phyloP scores from a whole-genome alignment of 176 grass and related monocot species.

The Echinochloa phyllopogon region DNA sequence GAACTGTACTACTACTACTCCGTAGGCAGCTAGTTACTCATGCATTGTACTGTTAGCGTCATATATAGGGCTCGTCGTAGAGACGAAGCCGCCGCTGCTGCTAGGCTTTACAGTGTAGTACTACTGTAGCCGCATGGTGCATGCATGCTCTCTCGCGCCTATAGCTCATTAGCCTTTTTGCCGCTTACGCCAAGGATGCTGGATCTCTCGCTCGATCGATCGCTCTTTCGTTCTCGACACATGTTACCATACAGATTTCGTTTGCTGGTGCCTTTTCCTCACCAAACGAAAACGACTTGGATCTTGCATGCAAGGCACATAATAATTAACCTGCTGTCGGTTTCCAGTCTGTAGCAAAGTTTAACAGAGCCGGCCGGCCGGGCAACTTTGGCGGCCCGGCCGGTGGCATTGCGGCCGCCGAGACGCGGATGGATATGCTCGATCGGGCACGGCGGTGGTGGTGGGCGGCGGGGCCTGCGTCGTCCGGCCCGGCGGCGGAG shows the following conservation, averaged over 20 bases:
- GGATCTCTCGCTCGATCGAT: background rate
- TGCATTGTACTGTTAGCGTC: conserved; percentile 29
- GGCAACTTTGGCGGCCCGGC: background rate
- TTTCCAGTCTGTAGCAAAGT: background rate
- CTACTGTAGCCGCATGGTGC: background rate
- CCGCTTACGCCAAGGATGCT: conserved; percentile 58
- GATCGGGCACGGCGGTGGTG: background rate
- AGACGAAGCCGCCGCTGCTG: background rate
- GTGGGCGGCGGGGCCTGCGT: conserved; percentile 45
- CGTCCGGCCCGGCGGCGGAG: no score
- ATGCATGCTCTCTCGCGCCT: background rate
- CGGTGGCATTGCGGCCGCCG: conserved; percentile 12
- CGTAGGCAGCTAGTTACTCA: background rate
- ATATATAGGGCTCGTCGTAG: background rate
- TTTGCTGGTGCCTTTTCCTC: conserved; percentile 16
- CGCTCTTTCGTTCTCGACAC: background rate
- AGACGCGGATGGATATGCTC: background rate
- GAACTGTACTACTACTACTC: no score
- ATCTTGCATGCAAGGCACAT: background rate
- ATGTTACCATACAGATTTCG: background rate
- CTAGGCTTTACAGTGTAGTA: background rate
- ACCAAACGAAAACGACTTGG: conserved; percentile 47
- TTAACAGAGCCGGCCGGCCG: no score
- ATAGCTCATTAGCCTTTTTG: conserved; percentile 49
- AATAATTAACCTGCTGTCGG: background rate